phyloP scores from a whole-genome alignment of 1,139 yeast genomes.

The Magnusiomyces fungicola region DNA sequence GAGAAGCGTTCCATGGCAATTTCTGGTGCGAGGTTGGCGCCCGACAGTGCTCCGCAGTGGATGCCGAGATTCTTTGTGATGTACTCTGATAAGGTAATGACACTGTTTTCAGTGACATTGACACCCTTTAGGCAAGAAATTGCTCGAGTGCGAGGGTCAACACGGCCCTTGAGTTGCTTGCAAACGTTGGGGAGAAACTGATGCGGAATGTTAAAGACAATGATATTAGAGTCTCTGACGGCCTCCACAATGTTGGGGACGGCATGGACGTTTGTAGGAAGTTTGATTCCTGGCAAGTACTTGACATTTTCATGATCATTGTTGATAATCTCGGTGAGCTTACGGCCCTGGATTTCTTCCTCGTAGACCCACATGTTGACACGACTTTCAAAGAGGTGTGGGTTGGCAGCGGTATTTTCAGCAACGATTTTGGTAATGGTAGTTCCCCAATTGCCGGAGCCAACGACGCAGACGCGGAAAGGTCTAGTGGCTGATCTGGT shows the following conservation, averaged over 20 bases:
- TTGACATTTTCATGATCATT: conserved; percentile 81
- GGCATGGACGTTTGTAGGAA: conserved; percentile 77
- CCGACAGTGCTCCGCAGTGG: conserved; percentile 89
- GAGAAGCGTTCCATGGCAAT: conserved; percentile 91
- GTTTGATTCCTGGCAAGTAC: conserved; percentile 67
- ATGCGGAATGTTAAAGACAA: conserved; percentile 90
- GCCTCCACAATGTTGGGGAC: conserved; percentile 72
- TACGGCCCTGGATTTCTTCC: conserved; percentile 55
- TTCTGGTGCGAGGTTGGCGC: conserved; percentile 93
- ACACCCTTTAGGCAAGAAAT: conserved; percentile 91
- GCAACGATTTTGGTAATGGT: conserved; percentile 92
- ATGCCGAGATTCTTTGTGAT: conserved; percentile 72
- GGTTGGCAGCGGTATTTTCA: conserved; percentile 67
- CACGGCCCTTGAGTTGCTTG: conserved; percentile 66
- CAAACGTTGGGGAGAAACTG: conserved; percentile 64
- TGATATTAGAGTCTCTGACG: conserved; percentile 68
- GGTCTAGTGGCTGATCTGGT: conserved; percentile 7
- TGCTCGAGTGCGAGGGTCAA: conserved; percentile 65
- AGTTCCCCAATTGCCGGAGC: conserved; percentile 65
- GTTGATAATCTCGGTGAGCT: conserved; percentile 83
- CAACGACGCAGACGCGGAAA: conserved; percentile 34
- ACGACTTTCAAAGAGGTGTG: conserved; percentile 54
- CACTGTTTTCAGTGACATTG: conserved; percentile 72
- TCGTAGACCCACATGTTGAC: conserved; percentile 96
- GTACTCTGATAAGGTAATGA: conserved; percentile 67